These are phyloP conservation scores for Aspergillus calidoustus DNA, from an alignment of 2,329 filamentous ascomycete species.

Conservation along the genomic window DNA sequence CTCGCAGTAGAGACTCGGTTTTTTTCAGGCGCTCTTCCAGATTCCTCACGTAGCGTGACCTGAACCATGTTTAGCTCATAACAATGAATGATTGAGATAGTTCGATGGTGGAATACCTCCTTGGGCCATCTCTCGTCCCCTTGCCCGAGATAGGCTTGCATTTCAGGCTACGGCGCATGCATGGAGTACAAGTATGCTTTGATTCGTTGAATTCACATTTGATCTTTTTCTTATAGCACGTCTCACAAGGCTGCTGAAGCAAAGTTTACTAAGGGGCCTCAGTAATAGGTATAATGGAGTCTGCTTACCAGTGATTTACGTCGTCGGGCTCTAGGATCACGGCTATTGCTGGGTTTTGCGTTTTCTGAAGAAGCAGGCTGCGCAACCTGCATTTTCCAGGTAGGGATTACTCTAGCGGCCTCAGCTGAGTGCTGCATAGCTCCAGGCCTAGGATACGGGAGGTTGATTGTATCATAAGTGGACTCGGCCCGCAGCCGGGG, in stretches of 20 bases:
- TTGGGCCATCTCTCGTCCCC: constrained; percentile 88
- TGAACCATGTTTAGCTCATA: constrained; percentile 40
- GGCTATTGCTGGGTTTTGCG: constrained; percentile 15
- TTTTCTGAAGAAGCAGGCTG: constrained; percentile 9
- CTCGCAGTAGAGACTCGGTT: constrained; percentile 83
- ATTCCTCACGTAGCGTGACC: constrained; percentile 90
- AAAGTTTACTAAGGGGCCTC: constrained; percentile 21
- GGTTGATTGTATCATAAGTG: constrained; percentile 16
- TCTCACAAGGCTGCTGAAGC: constrained; percentile 73
- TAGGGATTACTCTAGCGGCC: constrained; percentile 12
- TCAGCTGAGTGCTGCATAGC: constrained; percentile 25
- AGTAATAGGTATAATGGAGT: not conserved
- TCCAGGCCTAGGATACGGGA: constrained; percentile 10
- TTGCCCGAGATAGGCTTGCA: constrained; percentile 92
- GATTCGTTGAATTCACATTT: constrained; percentile 93
- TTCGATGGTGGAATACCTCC: constrained; percentile 65
- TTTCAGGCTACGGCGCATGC: constrained; percentile 91
- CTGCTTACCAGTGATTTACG: constrained; percentile 31
- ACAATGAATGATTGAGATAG: not conserved
- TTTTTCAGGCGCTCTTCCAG: constrained; percentile 88
- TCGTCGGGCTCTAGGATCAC: constrained; percentile 17
- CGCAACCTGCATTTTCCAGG: constrained; percentile 16
- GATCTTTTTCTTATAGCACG: constrained; percentile 86
- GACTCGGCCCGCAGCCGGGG: constrained; percentile 11
- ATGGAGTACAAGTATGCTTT: constrained; percentile 73